Evolutionary conservation across 352 stramenopile species (phyloP), one percentile per base, ranked within the genome.

Genomic region (Phytophthora idaei): DNA sequence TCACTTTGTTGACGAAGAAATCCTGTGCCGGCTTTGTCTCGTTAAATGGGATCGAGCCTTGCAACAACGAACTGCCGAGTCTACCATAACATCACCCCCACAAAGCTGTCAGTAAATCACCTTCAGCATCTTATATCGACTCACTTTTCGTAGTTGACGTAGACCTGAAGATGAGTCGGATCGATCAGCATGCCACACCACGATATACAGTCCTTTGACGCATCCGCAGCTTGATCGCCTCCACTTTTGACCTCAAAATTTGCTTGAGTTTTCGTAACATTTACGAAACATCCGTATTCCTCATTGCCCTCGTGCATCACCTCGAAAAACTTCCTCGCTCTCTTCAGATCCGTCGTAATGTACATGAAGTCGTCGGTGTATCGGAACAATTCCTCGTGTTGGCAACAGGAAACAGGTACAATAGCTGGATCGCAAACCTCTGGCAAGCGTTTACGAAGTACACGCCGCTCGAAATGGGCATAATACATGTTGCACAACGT

Each of bases 331-430:
- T 11, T 67, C 7, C 66, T 63, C 3, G 85, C 87, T 4, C 82
- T 72, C 11, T 72, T 70, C 27, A 82, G 7, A 57, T 89, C 75
- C 5, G 79, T 82, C 28, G 78, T 90, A 27, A 92, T 59, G 57
- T 87, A 90, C 29, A 93, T 69, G 58, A 91, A 95, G 36, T 95
- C 87, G 46, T 95, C 87, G 0, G 82, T 93, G 64, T 92, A 93
- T 9, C 87, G 78, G 48, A 95, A 74, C 17, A 93, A 39, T 29
- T 79, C 55, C 62, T 94, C 83, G 47, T 92, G 82, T 5, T 79
- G 67, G 31, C 79, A 90, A 15, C 54, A 58, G 14, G 48, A 64
- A 27, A 39, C 36, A 57, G 39, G 51, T n/a, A 49, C 32, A 14
- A 61, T 52, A 1, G 45, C 17, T 45, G 71, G 61, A 21, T 65